phyloP scores from a whole-genome alignment of 169 alveolate genomes.

The Plasmodium gallinaceum region DNA sequence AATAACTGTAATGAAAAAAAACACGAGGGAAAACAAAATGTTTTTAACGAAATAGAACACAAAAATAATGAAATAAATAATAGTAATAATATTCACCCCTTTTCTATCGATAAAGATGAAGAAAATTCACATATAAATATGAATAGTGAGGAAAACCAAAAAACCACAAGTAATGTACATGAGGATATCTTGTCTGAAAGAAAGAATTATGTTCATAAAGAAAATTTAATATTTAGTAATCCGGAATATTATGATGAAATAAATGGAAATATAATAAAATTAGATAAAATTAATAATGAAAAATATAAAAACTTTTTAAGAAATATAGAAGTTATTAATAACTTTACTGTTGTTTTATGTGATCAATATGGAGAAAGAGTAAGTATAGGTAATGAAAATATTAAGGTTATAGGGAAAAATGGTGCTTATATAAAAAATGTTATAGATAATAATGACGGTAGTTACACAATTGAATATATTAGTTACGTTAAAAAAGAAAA shows the following conservation, averaged over 20 bases:
- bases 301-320: constrained; percentile 23
- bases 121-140: not conserved
- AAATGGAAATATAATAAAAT: constrained; percentile 18
- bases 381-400: constrained; percentile 62
- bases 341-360: constrained; percentile 34
- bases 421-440: constrained; percentile 75
- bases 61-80: not conserved
- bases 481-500: constrained; percentile 33
- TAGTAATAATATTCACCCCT: not conserved
- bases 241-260: constrained; percentile 36
- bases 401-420: constrained; percentile 66
- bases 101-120: constrained; percentile 3
- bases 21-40: not conserved
- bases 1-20: too few relatives aligned
- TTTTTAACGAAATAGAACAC: not conserved
- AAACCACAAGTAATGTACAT: not conserved
- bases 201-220: constrained; percentile 13
- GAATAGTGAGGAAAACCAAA: not conserved
- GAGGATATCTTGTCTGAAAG: not conserved
- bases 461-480: constrained; percentile 55
- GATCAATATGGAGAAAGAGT: constrained; percentile 73
- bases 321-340: constrained; percentile 26
- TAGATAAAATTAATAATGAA: constrained; percentile 36
- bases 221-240: not conserved
- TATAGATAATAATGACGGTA: constrained; percentile 73